Evolutionary conservation across 2,329 filamentous ascomycete species (phyloP), one percentile per base, ranked within the genome.

Genomic region (Aspergillus novoparasiticus): DNA sequence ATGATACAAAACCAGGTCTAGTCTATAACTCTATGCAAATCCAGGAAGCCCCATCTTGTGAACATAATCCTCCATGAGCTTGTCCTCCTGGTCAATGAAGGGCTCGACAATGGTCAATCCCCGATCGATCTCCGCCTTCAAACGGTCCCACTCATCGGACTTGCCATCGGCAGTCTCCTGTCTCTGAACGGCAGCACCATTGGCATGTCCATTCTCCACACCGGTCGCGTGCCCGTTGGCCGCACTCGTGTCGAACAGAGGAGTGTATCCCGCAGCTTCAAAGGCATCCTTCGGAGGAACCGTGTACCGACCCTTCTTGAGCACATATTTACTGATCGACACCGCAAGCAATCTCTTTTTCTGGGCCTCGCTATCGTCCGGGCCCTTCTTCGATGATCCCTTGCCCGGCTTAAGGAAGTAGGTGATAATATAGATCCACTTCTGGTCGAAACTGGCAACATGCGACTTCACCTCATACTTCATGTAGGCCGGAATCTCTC

Each of bases 241-340:
- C 3, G 21, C 51, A 36, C 57, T 50, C 19, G 39, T 26, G 11
- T 32, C 54, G 12, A 61, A 58, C 63, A 84, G 80, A 0, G 94
- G 94, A 55, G 97, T 80, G 75, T 97, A 80, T 0, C 88, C 87
- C 43, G 89, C 89, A 34, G 89, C 86, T 53, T 86, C 82, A 23
- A 97, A 83, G 3, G 93, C 83, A 45, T 90, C 83, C 65, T 92
- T 89, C 0, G 94, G 93, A 69, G 94, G 89, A 8, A 97, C 87
- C 0, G 94, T 97, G 70, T 93, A 84, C 30, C 93, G 83, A 1
- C 90, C 90, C 58, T 91, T 82, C 81, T 93, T 93, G 75, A 91
- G 87, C 51, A 93, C 90, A 75, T 93, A 93, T 79, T 92, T 92
- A 80, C 85, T 88, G 56, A 93, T 79, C 1, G 88, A 88, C 0